These are phyloP conservation scores for Cornus suecica DNA, from an alignment of 148 eudicot genomes.

Conservation along the genomic window DNA sequence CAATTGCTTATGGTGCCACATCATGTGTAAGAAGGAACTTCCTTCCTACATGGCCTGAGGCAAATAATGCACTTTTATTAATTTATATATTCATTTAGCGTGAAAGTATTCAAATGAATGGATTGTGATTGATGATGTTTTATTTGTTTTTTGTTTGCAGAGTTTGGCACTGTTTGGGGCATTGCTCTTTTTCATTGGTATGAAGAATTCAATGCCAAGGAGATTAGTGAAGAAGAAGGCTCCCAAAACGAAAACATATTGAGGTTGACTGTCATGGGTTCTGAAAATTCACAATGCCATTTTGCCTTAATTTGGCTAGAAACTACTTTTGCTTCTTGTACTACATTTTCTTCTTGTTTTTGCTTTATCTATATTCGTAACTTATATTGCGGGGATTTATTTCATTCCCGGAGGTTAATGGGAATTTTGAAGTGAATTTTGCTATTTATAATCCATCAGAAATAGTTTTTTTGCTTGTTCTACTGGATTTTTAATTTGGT, in stretches of 20 bases:
- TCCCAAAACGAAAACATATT: slow-evolving; percentile 15
- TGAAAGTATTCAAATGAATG: too few relatives aligned
- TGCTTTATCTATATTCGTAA: neutral
- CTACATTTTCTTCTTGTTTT: neutral
- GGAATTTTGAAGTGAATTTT: neutral
- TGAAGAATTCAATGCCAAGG: slow-evolving; percentile 79
- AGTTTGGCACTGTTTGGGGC: slow-evolving; percentile 81
- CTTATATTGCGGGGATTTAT: neutral
- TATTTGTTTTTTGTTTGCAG: slow-evolving; percentile 31
- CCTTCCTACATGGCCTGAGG: too few relatives aligned
- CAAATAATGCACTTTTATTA: too few relatives aligned
- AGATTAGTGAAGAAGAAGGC: slow-evolving; percentile 48
- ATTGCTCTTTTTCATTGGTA: slow-evolving; percentile 72
- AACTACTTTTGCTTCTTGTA: neutral
- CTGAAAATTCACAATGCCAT: neutral
- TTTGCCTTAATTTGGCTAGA: neutral
- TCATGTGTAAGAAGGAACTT: too few relatives aligned
- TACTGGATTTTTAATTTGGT: neutral
- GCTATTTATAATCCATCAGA: neutral
- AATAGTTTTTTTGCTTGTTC: neutral
- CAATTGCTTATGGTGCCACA: too few relatives aligned
- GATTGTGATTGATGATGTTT: neutral
- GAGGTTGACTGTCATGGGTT: neutral
- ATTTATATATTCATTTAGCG: neutral
- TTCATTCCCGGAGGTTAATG: neutral